Conservation (phyloP, 805 yeast species). For the Yamadazyma philogaea region DNA sequence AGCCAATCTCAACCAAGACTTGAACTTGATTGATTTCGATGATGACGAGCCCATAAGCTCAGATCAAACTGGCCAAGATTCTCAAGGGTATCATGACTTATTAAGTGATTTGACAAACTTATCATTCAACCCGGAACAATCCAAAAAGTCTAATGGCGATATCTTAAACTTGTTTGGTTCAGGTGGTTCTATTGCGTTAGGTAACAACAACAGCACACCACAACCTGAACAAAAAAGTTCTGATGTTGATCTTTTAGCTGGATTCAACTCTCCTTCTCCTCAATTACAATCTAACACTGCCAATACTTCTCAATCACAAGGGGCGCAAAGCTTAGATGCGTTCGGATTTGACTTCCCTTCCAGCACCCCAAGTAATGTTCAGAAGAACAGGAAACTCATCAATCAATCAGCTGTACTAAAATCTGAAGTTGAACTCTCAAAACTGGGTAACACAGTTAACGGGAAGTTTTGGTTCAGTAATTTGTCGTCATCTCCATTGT, state of each 20-base stretch:
- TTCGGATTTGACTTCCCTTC: slow-evolving; percentile 39
- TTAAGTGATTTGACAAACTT: slow-evolving; percentile 68
- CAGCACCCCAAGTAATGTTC: slow-evolving; percentile 28
- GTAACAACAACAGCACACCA: slow-evolving; percentile 12
- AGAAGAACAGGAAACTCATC: slow-evolving; percentile 23
- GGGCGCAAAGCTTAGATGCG: slow-evolving; percentile 30
- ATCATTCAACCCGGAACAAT: slow-evolving; percentile 42
- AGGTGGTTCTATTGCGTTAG: slow-evolving; percentile 50
- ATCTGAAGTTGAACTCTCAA: slow-evolving; percentile 44
- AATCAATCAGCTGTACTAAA: slow-evolving; percentile 46
- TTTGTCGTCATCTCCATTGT: slow-evolving; percentile 40
- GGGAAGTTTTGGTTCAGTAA: slow-evolving; percentile 55
- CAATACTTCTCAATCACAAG: not conserved
- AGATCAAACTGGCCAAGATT: slow-evolving; percentile 28
- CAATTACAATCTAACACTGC: slow-evolving; percentile 25
- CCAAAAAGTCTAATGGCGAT: slow-evolving; percentile 18
- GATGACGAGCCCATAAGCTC: slow-evolving; percentile 35
- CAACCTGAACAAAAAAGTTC: slow-evolving; percentile 10
- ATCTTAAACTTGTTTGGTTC: slow-evolving; percentile 44
- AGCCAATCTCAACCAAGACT: slow-evolving; percentile 25
- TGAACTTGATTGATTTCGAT: slow-evolving; percentile 44
- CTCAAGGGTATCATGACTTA: slow-evolving; percentile 59
- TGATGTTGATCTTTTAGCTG: slow-evolving; percentile 31
- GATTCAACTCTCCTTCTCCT: slow-evolving; percentile 42
- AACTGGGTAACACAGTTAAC: slow-evolving; percentile 30